Evolutionary conservation across 306 rosid species (phyloP).

Genomic region (Trifolium pratense): DNA sequence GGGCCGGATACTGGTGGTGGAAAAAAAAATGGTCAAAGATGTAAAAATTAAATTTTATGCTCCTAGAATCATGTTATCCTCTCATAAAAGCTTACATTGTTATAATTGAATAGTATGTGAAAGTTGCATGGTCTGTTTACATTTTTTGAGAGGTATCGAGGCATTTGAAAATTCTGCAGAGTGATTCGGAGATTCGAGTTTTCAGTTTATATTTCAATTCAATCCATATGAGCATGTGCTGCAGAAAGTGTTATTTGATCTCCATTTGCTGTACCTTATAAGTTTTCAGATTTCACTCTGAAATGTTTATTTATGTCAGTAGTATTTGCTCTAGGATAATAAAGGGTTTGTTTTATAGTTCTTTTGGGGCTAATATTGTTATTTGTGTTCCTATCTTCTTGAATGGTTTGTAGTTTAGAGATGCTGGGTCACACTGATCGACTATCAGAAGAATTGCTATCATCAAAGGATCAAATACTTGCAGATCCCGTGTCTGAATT

Average conservation of each 20-base stretch:
- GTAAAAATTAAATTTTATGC: too few species aligned
- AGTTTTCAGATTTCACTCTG: conserved; percentile 23
- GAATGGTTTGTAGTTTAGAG: conserved; percentile 51
- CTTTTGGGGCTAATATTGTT: conserved; percentile 33
- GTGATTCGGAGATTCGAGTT: conserved; percentile 24
- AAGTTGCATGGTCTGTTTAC: too few species aligned
- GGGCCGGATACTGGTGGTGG: too few species aligned
- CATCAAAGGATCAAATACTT: conserved; percentile 58
- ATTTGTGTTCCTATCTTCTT: conserved; percentile 32
- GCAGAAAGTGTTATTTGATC: too few species aligned
- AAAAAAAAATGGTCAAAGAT: too few species aligned
- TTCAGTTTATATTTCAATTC: conserved; percentile 6
- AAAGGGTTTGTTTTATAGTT: conserved; percentile 1
- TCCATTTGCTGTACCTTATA: neutral
- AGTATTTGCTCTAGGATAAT: conserved; percentile 1
- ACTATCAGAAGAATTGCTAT: conserved; percentile 62
- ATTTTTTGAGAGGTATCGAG: too few species aligned
- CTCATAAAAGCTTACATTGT: too few species aligned
- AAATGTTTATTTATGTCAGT: conserved; percentile 5
- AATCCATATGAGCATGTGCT: conserved; percentile 1
- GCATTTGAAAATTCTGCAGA: too few species aligned
- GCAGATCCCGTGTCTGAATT: conserved; percentile 56
- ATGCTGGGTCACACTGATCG: conserved; percentile 72
- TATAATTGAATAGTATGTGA: too few species aligned
- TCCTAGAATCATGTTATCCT: too few species aligned